Conservation (phyloP, 768 basidiomycete genomes). For the Kwoniella europaea region DNA sequence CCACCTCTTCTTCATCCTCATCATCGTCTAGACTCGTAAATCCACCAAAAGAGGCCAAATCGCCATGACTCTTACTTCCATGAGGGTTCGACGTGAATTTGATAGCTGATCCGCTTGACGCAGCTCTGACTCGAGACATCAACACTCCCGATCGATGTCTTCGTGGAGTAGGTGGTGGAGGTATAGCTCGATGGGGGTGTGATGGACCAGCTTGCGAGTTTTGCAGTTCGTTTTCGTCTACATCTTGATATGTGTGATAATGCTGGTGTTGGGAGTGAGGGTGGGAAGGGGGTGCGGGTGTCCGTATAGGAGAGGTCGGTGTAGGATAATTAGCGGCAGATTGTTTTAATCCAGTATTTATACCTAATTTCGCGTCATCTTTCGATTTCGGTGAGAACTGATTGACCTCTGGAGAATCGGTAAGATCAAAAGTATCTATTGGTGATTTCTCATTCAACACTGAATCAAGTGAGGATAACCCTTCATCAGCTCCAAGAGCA, state of each 20-base stretch:
- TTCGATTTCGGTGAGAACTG: background rate
- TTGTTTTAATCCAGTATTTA: background rate
- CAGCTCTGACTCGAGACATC: slow-evolving; percentile 48
- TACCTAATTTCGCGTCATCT: background rate
- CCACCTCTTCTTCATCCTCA: slow-evolving; percentile 20
- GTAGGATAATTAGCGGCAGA: slow-evolving; percentile 13
- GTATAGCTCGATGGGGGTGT: slow-evolving; percentile 31
- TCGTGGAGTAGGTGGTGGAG: slow-evolving; percentile 49
- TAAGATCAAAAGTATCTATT: background rate
- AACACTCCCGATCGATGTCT: slow-evolving; percentile 54
- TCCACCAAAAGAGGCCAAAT: slow-evolving; percentile 28
- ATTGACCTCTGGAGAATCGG: slow-evolving; percentile 11
- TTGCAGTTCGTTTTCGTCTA: background rate
- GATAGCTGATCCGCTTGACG: slow-evolving; percentile 29
- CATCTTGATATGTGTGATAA: background rate
- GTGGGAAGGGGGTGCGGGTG: background rate
- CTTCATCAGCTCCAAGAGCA: slow-evolving; percentile 20
- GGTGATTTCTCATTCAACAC: slow-evolving; percentile 12
- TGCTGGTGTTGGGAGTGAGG: background rate
- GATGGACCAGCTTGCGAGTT: slow-evolving; percentile 22
- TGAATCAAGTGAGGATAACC: slow-evolving; percentile 13
- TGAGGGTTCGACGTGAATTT: slow-evolving; percentile 22
- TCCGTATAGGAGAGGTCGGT: slow-evolving; percentile 14
- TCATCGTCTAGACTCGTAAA: slow-evolving; percentile 19
- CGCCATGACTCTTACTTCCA: slow-evolving; percentile 43